phyloP scores from a whole-genome alignment of 2,329 filamentous ascomycete species.

The Sarocladium strictum region DNA sequence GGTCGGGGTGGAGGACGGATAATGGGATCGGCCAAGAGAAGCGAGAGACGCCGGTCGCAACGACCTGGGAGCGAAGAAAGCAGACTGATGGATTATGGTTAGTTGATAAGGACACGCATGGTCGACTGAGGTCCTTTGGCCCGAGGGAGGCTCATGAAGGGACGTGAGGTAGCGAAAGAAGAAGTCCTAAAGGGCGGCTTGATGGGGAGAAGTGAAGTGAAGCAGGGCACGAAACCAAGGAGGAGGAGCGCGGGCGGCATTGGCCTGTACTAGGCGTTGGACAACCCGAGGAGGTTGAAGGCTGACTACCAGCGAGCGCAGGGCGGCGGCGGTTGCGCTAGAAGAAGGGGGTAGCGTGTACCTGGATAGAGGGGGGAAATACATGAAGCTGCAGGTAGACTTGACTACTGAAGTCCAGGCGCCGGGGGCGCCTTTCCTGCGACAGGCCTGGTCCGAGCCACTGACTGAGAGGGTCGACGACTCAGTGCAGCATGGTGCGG shows the following conservation, averaged over 20 bases:
- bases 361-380: neutral
- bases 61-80: neutral
- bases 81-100: conserved; percentile 3
- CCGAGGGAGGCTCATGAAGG: conserved; percentile 7
- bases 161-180: neutral
- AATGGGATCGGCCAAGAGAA: neutral
- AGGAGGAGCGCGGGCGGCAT: conserved; percentile 4
- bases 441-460: neutral
- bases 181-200: neutral
- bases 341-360: neutral
- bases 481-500: neutral
- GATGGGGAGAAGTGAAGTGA: conserved; percentile 8
- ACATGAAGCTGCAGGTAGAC: neutral
- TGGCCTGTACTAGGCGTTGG: conserved; percentile 5
- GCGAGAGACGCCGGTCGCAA: conserved; percentile 3
- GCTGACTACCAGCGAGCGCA: neutral
- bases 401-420: neutral
- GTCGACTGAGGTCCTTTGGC: neutral
- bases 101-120: conserved; percentile 7
- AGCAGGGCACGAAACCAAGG: conserved; percentile 8
- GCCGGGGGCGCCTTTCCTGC: neutral
- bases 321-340: neutral
- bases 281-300: conserved; percentile 1
- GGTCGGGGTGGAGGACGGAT: neutral
- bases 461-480: neutral